Base-by-base conservation (phyloP, 306 rosid genomes). In the Leucaena leucocephala region DNA sequence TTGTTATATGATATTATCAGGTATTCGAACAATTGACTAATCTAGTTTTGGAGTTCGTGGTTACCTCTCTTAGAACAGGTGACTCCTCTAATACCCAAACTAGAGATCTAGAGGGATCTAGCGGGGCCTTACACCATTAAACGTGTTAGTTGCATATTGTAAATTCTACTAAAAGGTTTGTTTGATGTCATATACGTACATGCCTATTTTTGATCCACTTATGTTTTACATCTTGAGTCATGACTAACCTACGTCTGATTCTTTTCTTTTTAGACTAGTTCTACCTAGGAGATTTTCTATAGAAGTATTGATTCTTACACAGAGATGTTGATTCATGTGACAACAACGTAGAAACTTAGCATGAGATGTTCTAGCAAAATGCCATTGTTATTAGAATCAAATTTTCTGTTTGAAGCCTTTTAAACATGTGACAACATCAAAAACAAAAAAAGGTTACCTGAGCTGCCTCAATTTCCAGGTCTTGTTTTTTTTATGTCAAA, bases 391-490 rank as follows among this genome's bases (percentile, higher is more conserved):
- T 57, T 19, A 0, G 35, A 57, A 57, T 3, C 0, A 33, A 10
- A 11, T 3, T 38, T 27, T 59, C 36, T 27, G 34, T 59, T 58
- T 58, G 6, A 59, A 11, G 38, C 39, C 65, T 10, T 4, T 27
- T 36, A 16, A 64, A 64, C 42, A 15, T 35, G 45, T 64, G 45
- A 64, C 21, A 27, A 8, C 42, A 39, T 64, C 2, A 27, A 27
- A 27, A 27, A 22, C 0, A 11, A 59, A 59, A 22, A 9, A n/a
- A 27, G 13, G 36, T 58, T 85, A 88, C 91, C 91, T 88, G 89
- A 80, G 86, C 91, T 83, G 84, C 91, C 57, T 88, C 91, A 85
- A 88, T 88, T 78, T 88, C 91, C 50, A 85, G 50, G 38, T 88
- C 91, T 81, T 88, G 91, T 69, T 38, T 88, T 71, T 71, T 72